Evolutionary conservation across 768 basidiomycete genomes (phyloP).

Genomic region (Lentinula sp.): DNA sequence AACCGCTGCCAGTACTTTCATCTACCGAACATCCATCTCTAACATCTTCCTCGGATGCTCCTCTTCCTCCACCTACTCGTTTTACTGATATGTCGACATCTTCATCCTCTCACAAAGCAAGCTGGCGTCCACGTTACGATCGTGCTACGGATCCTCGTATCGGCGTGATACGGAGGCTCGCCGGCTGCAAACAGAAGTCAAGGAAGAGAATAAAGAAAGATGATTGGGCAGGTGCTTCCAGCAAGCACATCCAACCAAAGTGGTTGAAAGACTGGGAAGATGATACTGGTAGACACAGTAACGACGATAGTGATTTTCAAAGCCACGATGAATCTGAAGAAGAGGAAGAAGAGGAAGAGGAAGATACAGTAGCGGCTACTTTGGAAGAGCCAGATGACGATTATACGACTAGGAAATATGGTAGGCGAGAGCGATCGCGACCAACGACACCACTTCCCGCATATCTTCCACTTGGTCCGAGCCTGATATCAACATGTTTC

Average conservation of each 20-base stretch:
- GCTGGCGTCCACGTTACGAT: constrained; percentile 30
- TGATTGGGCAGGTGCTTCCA: constrained; percentile 1
- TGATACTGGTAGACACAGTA: constrained; percentile 13
- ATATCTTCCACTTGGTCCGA: constrained; percentile 67
- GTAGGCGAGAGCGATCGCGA: constrained; percentile 27
- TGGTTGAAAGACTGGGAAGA: constrained; percentile 47
- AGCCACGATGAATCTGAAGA: constrained; percentile 25
- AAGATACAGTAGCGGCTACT: constrained; percentile 13
- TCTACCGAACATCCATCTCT: not conserved
- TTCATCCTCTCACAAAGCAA: not conserved
- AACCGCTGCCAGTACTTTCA: not conserved
- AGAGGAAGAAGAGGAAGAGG: constrained; percentile 22
- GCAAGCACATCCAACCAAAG: constrained; percentile 20
- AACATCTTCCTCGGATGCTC: not conserved
- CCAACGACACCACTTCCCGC: constrained; percentile 66
- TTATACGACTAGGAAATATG: constrained; percentile 16
- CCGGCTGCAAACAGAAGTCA: constrained; percentile 66
- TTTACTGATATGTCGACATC: not conserved
- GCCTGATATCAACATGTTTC: constrained; percentile 65
- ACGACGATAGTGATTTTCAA: constrained; percentile 23
- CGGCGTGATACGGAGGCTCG: constrained; percentile 59
- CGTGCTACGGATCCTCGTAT: constrained; percentile 68
- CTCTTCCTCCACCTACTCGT: not conserved
- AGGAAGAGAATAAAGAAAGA: constrained; percentile 23
- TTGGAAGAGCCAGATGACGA: constrained; percentile 8